phyloP scores from a whole-genome alignment of 1,139 yeast genomes.

The Kodamaea sp. region DNA sequence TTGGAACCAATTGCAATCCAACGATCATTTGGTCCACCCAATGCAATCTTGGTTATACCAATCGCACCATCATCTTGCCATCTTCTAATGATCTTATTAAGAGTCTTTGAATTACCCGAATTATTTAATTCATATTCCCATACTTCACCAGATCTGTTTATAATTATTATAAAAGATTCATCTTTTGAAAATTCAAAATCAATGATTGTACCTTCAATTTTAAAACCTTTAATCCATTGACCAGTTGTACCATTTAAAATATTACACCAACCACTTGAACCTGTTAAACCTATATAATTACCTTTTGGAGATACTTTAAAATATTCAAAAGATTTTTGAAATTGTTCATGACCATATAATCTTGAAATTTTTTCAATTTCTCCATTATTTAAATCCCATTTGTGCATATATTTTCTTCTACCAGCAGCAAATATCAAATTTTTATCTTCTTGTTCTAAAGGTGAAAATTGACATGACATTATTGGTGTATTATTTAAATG shows the following conservation, averaged over 20 bases:
- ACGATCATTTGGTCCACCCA: conserved; percentile 76
- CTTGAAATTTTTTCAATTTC: conserved; percentile 79
- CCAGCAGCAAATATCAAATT: conserved; percentile 75
- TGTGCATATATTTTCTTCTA: conserved; percentile 84
- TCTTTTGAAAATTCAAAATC: conserved; percentile 74
- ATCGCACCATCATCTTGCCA: conserved; percentile 91
- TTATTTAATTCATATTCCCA: conserved; percentile 75
- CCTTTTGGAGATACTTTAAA: conserved; percentile 74
- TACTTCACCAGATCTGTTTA: conserved; percentile 79
- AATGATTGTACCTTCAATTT: conserved; percentile 76
- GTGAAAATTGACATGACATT: conserved; percentile 66
- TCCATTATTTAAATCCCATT: conserved; percentile 83
- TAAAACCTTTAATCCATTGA: conserved; percentile 82
- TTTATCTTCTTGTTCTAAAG: conserved; percentile 37
- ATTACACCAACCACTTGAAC: conserved; percentile 90
- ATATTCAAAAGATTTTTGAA: conserved; percentile 84
- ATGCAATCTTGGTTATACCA: conserved; percentile 71
- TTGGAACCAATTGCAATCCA: conserved; percentile 89
- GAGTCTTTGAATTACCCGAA: conserved; percentile 6
- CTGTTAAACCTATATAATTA: conserved; percentile 67
- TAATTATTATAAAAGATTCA: conserved; percentile 54
- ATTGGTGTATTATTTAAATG: conserved; percentile 79
- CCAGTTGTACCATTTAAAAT: conserved; percentile 72
- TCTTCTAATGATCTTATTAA: conserved; percentile 46
- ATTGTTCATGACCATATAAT: conserved; percentile 85